Evolutionary conservation across 192 early-diverging fungal species (phyloP).

Genomic region (Coemansia reversa): DNA sequence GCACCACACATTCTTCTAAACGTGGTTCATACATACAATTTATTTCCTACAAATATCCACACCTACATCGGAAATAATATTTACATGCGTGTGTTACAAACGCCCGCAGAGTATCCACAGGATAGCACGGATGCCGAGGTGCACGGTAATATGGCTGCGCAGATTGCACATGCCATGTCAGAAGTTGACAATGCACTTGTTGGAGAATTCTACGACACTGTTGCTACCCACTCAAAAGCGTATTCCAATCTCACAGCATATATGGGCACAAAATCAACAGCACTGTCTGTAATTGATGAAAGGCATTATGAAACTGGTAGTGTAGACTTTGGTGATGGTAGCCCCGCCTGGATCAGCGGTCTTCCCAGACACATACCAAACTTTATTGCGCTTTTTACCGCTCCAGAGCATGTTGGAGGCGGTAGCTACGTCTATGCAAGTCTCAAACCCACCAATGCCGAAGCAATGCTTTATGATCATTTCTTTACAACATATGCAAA

Average conservation of each 20-base stretch:
- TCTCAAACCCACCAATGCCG: slow-evolving; percentile 8
- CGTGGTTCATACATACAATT: slow-evolving; percentile 20
- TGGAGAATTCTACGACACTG: slow-evolving; percentile 21
- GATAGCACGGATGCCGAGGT: not conserved
- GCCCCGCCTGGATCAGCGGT: slow-evolving; percentile 38
- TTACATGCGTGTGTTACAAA: slow-evolving; percentile 10
- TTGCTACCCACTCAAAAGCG: slow-evolving; percentile 10
- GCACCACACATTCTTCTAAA: slow-evolving; percentile 16
- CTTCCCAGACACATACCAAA: slow-evolving; percentile 34
- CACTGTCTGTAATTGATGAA: slow-evolving; percentile 31
- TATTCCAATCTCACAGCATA: slow-evolving; percentile 16
- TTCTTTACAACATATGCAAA: slow-evolving; percentile 30
- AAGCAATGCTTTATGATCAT: slow-evolving; percentile 5
- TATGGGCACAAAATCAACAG: slow-evolving; percentile 4
- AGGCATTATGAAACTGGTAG: slow-evolving; percentile 15
- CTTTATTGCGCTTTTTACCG: slow-evolving; percentile 25
- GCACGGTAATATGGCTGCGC: slow-evolving; percentile 4
- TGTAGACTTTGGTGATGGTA: slow-evolving; percentile 43
- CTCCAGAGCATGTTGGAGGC: not conserved
- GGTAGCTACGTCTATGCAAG: slow-evolving; percentile 26
- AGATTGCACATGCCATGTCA: slow-evolving; percentile 6
- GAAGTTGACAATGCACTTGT: slow-evolving; percentile 8
- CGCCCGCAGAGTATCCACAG: not conserved
- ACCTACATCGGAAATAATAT: slow-evolving; percentile 39
- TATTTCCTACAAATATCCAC: slow-evolving; percentile 4